Percentiles rank a stretch among this genome's conserved stretches.
Conservation (phyloP, 257 asterid genomes). For the Ehretia macrophylla region DNA sequence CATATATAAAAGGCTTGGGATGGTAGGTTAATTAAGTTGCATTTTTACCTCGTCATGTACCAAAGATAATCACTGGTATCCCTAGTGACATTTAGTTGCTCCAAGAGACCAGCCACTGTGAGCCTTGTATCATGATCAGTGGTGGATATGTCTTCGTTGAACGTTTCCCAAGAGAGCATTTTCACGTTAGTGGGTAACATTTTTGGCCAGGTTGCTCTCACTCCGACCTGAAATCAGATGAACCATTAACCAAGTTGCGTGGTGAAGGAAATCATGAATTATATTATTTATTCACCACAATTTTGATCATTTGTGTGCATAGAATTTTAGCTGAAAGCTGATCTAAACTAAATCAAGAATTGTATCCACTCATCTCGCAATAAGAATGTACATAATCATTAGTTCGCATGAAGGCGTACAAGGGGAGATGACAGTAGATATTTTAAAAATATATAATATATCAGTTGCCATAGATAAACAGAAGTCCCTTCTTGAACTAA, state of each 20-base stretch:
- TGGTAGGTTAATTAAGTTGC: not conserved
- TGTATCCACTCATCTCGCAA: not conserved
- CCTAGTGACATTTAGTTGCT: slow-evolving; percentile 87
- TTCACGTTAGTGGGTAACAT: slow-evolving; percentile 51
- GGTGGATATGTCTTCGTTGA: slow-evolving; percentile 59
- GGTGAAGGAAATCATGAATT: no score
- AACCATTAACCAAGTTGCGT: not conserved
- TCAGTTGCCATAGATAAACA: no score
- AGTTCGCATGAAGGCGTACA: no score
- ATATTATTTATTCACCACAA: no score
- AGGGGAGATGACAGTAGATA: no score
- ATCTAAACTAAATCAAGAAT: not conserved
- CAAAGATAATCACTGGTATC: slow-evolving; percentile 89
- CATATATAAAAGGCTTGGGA: not conserved
- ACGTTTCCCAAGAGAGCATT: slow-evolving; percentile 65
- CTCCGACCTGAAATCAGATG: slow-evolving; percentile 43
- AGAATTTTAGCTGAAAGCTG: not conserved
- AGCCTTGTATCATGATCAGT: slow-evolving; percentile 51
- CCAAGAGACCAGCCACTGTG: slow-evolving; percentile 65
- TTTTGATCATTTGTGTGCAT: no score
- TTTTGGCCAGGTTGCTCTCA: slow-evolving; percentile 40
- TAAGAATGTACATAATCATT: no score
- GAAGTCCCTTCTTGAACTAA: not conserved
- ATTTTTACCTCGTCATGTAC: slow-evolving; percentile 80
- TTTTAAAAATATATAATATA: no score